A percentile compares a stretch with the other conserved stretches of the same genome.
phyloP scores from a whole-genome alignment of 164 flowering plant species.

The Cinnamomum micranthum region DNA sequence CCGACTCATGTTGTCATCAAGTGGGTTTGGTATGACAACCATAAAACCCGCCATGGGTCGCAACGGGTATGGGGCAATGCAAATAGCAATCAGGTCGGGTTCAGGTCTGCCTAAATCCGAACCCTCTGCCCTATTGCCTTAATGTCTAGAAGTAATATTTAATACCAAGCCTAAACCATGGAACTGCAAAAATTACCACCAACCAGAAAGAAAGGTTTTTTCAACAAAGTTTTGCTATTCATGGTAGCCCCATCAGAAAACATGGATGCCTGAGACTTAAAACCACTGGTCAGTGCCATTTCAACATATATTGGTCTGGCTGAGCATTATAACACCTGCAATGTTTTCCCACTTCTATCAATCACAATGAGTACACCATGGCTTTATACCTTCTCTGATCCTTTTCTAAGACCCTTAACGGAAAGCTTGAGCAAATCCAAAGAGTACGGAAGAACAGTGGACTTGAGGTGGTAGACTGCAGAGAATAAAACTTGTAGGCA shows the following conservation, averaged over 20 bases:
- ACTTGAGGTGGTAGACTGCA: conserved; percentile 72
- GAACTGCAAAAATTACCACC: not conserved
- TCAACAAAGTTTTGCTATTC: not conserved
- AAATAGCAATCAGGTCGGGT: too few species aligned
- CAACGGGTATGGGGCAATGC: too few species aligned
- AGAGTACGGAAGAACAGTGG: conserved; percentile 55
- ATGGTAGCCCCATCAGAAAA: too few species aligned
- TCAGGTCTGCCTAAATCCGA: too few species aligned
- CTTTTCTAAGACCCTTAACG: conserved; percentile 46
- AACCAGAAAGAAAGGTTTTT: not conserved
- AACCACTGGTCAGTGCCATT: not conserved
- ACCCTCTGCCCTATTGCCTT: not conserved
- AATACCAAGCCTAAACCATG: not conserved
- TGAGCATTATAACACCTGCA: not conserved
- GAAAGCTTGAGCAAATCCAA: conserved; percentile 54
- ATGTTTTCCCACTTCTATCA: not conserved
- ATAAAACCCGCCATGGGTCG: too few species aligned
- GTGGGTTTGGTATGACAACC: too few species aligned
- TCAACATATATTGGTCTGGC: not conserved
- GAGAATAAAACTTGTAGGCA: conserved; percentile 80
- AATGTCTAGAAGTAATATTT: not conserved
- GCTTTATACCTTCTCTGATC: conserved; percentile 55
- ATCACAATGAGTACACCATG: not conserved
- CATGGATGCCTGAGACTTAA: too few species aligned
- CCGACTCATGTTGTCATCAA: too few species aligned